Base-by-base conservation (phyloP, 805 yeast genomes). In the Yamadazyma nakazawae region DNA sequence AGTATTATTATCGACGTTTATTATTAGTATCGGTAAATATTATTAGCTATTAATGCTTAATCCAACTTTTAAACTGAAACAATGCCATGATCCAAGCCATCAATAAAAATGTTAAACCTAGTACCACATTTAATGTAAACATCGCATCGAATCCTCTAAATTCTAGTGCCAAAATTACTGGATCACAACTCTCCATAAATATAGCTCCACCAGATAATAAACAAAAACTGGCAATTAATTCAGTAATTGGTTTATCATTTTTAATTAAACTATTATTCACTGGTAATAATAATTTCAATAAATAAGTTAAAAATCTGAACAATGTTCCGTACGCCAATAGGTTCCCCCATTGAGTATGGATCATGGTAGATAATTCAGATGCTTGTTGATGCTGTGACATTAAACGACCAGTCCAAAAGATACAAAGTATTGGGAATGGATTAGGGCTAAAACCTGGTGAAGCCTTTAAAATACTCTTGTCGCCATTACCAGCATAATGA, bases 341-440 rank as follows among this genome's bases (percentile, higher is more conserved):
- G 48, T 78, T 75, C 7, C 99, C 99, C 99, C 99, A 94, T 67
- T 90, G 97, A 45, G 78, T 70, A 64, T 94, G 99, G 51, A 94
- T 79, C 14, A 67, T 72, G 2, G 97, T 89, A 2, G 97, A 83
- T 28, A 85, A 75, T 45, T 63, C 72, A 0, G 94, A 84, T 5
- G 91, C 86, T 66, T 94, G 99, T 34, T 81, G 82, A 66, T 94
- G 99, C 64, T 85, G 88, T 1, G 97, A 90, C 99, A 94, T 94
- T 51, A 94, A 74, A 12, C 85, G 76, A 25, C 99, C 99, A 1
- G 98, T 94, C 96, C 97, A 94, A 68, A 88, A 94, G 30, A 94
- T 87, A 2, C 95, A 89, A 54, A 94, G 79, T 1, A 88, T 82
- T 2, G 98, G 97, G 79, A 94, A 89, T 30, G 97, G 97, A 62